Conservation (phyloP, 1,139 yeast genomes). For the Blastobotrys capitulatus region DNA sequence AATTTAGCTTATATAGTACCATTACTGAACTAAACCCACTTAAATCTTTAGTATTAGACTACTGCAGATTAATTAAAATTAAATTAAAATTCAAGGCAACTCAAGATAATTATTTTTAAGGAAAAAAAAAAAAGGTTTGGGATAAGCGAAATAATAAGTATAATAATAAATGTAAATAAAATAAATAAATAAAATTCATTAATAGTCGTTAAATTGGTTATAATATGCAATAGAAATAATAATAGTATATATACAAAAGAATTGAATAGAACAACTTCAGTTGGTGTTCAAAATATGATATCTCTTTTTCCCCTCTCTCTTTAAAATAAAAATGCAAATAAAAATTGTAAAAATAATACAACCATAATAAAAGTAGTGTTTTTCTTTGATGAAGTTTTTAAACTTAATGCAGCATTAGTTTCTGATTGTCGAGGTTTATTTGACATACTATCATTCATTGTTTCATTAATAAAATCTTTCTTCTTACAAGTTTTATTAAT, state of each 20-base stretch:
- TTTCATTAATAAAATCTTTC: constrained; percentile 16
- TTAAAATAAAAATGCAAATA: not conserved
- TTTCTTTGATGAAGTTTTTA: not conserved
- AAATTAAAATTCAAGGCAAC: not conserved
- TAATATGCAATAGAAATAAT: not conserved
- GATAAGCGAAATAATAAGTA: too few relatives aligned
- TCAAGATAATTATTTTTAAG: not conserved
- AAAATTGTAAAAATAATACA: not conserved
- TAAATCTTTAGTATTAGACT: too few relatives aligned
- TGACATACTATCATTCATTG: not conserved
- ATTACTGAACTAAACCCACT: too few relatives aligned
- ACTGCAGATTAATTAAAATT: too few relatives aligned
- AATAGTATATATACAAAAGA: not conserved
- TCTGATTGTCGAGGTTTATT: not conserved
- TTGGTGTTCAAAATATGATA: too few relatives aligned
- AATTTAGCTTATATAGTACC: too few relatives aligned
- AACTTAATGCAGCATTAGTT: not conserved
- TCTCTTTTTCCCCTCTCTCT: too few relatives aligned
- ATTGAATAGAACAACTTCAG: too few relatives aligned
- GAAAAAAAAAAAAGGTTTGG: not conserved
- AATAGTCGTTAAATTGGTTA: not conserved
- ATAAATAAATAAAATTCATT: not conserved
- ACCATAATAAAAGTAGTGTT: not conserved
- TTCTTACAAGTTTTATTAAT: constrained; percentile 20
- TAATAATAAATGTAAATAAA: too few relatives aligned